phyloP scores from a whole-genome alignment of 164 flowering plant species.

The Kalanchoe fedtschenkoi region DNA sequence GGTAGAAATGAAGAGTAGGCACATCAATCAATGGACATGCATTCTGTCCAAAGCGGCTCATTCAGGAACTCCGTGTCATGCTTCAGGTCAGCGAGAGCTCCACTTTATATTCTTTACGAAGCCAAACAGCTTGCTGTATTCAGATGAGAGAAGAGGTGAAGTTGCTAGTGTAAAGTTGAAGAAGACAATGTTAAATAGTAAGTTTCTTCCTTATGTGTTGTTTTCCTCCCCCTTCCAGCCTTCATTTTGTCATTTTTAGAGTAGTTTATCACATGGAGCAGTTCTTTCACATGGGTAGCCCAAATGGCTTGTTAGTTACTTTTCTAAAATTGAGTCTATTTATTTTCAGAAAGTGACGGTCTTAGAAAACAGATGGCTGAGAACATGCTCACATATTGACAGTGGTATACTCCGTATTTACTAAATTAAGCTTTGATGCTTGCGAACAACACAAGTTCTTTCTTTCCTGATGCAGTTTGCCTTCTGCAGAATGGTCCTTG shows the following conservation, averaged over 20 bases:
- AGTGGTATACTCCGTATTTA: slow-evolving; percentile 61
- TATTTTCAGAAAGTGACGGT: slow-evolving; percentile 26
- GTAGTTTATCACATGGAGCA: background rate
- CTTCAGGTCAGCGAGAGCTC: slow-evolving; percentile 58
- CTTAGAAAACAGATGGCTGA: slow-evolving; percentile 68
- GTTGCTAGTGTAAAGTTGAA: slow-evolving; percentile 59
- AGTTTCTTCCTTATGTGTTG: background rate
- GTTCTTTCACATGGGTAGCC: background rate
- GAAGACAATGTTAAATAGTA: slow-evolving; percentile 78
- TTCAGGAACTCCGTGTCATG: slow-evolving; percentile 24
- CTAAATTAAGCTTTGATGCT: background rate
- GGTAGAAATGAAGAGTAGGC: slow-evolving; percentile 81
- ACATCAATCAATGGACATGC: slow-evolving; percentile 62
- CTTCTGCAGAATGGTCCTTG: slow-evolving; percentile 61
- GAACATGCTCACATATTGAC: slow-evolving; percentile 54
- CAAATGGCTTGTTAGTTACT: background rate
- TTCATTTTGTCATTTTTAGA: no score
- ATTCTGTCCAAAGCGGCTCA: slow-evolving; percentile 77
- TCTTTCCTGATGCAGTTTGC: background rate
- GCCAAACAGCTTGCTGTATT: slow-evolving; percentile 57
- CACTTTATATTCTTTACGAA: slow-evolving; percentile 78
- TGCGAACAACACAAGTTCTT: background rate
- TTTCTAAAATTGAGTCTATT: background rate
- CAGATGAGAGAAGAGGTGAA: slow-evolving; percentile 32
- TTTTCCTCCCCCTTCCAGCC: background rate